Evolutionary conservation across 768 basidiomycete genomes (phyloP).

Genomic region (Lentinus tigrinus): DNA sequence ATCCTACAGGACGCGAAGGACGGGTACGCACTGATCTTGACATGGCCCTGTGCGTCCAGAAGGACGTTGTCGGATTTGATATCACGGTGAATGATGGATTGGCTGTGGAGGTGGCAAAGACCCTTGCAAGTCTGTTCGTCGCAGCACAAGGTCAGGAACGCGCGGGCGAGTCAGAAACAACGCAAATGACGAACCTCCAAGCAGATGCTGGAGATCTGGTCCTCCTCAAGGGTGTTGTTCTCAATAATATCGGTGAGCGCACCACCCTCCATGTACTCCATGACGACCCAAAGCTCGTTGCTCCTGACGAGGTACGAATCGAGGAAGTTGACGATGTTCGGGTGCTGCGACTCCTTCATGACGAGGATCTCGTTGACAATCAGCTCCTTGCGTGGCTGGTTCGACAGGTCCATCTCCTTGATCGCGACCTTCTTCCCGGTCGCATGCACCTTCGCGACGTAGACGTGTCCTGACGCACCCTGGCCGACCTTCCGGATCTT

Average conservation of each 20-base stretch:
- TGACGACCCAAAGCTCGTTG: slow-evolving; percentile 94
- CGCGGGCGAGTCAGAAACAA: neutral
- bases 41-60: slow-evolving; percentile 85
- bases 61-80: slow-evolving; percentile 98
- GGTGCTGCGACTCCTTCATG: slow-evolving; percentile 98
- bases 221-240: slow-evolving; percentile 92
- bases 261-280: slow-evolving; percentile 99
- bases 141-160: neutral
- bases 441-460: slow-evolving; percentile 88
- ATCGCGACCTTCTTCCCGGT: slow-evolving; percentile 91
- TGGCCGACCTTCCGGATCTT: slow-evolving; percentile 99
- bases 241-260: slow-evolving; percentile 98
- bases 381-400: slow-evolving; percentile 94
- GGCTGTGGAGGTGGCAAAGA: slow-evolving; percentile 86
- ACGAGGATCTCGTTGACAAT: slow-evolving; percentile 98
- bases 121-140: slow-evolving; percentile 85
- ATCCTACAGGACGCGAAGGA: neutral
- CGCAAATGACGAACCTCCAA: slow-evolving; percentile 64
- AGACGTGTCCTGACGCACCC: slow-evolving; percentile 97
- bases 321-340: slow-evolving; percentile 95
- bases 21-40: slow-evolving; percentile 88
- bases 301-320: slow-evolving; percentile 87
- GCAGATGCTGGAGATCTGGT: slow-evolving; percentile 90
- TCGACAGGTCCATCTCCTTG: slow-evolving; percentile 96
- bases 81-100: slow-evolving; percentile 94